Percentiles rank a stretch among this genome's conserved stretches.
These are phyloP conservation scores for Dillenia suffruticosa DNA, from an alignment of 164 flowering plant genomes.

Conservation along the genomic window DNA sequence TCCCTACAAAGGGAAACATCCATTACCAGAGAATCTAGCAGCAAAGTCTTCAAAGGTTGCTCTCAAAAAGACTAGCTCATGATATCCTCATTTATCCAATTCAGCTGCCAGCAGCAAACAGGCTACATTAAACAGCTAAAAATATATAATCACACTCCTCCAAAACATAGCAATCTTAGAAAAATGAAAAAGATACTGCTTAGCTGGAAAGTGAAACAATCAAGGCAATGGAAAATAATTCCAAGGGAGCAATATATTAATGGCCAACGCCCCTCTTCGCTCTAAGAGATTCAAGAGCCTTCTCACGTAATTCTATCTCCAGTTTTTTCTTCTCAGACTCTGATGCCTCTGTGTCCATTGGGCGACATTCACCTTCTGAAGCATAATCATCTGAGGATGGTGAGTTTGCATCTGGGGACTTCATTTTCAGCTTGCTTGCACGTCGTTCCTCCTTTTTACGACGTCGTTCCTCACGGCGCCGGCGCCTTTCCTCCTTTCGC, in stretches of 20 bases:
- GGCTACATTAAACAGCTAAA: constrained; percentile 51
- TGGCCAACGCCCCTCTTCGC: constrained; percentile 75
- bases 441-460: constrained; percentile 28
- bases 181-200: constrained; percentile 15
- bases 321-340: constrained; percentile 64
- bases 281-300: constrained; percentile 84
- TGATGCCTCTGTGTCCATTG: constrained; percentile 37
- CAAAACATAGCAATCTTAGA: constrained; percentile 17
- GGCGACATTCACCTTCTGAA: constrained; percentile 43
- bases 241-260: constrained; percentile 24
- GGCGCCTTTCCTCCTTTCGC: constrained; percentile 48
- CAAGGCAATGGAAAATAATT: constrained; percentile 11
- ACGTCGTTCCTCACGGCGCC: constrained; percentile 26
- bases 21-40: constrained; percentile 78
- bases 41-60: constrained; percentile 61
- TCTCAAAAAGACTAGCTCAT: constrained; percentile 71
- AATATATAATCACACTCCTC: constrained; percentile 21
- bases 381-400: constrained; percentile 26
- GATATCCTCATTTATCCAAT: constrained; percentile 76
- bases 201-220: constrained; percentile 7
- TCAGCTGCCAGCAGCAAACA: constrained; percentile 86
- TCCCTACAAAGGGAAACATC: constrained; percentile 47
- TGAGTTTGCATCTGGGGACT: constrained; percentile 17
- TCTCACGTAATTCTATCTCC: constrained; percentile 88
- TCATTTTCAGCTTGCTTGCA: constrained; percentile 43